A percentile compares a stretch with the other conserved stretches of the same genome.
Evolutionary conservation across 768 basidiomycete species (phyloP).

Genomic region (Hericium erinaceus): DNA sequence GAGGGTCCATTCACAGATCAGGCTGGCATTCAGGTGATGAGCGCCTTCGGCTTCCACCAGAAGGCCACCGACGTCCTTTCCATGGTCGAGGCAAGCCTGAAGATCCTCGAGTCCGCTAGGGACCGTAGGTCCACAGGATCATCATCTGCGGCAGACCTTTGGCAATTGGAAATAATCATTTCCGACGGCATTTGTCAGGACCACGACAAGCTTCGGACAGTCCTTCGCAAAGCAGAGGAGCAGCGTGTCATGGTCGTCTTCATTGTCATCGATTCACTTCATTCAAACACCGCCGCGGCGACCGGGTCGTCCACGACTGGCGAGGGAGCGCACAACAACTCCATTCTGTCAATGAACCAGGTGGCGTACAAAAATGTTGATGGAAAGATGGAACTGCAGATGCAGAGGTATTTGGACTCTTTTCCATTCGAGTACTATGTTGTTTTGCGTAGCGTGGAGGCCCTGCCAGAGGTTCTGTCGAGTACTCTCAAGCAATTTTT

Average conservation of each 20-base stretch:
- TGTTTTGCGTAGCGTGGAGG: constrained; percentile 83
- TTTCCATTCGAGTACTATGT: constrained; percentile 99
- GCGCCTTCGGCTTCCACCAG: constrained; percentile 84
- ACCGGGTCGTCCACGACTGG: neutral
- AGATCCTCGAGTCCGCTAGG: constrained; percentile 67
- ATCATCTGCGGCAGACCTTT: constrained; percentile 69
- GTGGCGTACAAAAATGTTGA: constrained; percentile 77
- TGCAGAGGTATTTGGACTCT: constrained; percentile 85
- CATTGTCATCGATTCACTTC: constrained; percentile 87
- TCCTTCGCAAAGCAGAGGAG: constrained; percentile 79
- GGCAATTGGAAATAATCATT: constrained; percentile 98
- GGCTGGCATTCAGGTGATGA: constrained; percentile 72
- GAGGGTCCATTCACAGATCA: constrained; percentile 73
- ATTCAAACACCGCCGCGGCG: constrained; percentile 28
- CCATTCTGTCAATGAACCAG: constrained; percentile 90
- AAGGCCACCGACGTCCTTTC: constrained; percentile 79
- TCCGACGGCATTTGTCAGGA: constrained; percentile 99
- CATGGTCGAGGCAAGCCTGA: constrained; percentile 71
- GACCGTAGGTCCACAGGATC: constrained; percentile 53
- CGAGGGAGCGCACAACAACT: constrained; percentile 36
- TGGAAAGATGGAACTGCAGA: constrained; percentile 78
- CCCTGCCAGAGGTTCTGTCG: constrained; percentile 82
- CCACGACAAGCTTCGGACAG: constrained; percentile 72
- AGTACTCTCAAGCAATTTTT: constrained; percentile 90
- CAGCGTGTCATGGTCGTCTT: constrained; percentile 94